Evolutionary conservation across 2,329 filamentous ascomycete genomes (phyloP).

Genomic region (Fusarium falciforme): DNA sequence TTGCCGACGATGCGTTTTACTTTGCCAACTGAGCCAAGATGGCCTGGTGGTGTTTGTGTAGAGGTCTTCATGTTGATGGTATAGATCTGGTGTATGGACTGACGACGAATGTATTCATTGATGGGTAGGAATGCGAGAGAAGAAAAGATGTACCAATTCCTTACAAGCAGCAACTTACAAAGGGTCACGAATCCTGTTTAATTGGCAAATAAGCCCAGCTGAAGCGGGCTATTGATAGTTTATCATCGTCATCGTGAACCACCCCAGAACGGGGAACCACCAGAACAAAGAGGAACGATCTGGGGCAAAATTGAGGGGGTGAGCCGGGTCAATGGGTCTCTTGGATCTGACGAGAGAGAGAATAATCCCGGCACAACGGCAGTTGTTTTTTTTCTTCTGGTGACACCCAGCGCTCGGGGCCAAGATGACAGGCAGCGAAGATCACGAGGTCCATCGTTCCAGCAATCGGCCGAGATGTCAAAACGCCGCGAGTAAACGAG

Average conservation of each 20-base stretch:
- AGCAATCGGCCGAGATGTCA: slow-evolving; percentile 2
- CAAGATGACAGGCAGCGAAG: background rate
- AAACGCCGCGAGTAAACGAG: background rate
- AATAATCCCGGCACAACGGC: background rate
- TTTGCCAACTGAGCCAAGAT: slow-evolving; percentile 23
- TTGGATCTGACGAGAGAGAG: background rate
- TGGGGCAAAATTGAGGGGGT: background rate
- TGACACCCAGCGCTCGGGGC: background rate
- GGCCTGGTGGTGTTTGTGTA: slow-evolving; percentile 18
- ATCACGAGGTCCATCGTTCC: background rate
- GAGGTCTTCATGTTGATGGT: slow-evolving; percentile 30
- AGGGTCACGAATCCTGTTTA: background rate
- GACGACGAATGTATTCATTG: background rate
- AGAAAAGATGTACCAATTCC: background rate
- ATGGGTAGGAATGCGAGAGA: background rate
- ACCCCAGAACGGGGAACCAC: background rate
- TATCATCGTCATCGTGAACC: background rate
- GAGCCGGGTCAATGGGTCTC: background rate
- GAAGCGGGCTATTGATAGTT: background rate
- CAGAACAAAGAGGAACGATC: background rate
- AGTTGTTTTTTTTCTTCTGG: background rate
- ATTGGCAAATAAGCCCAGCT: background rate
- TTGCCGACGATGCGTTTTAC: slow-evolving; percentile 40
- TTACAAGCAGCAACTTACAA: slow-evolving; percentile 4
- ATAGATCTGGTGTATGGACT: background rate